Evolutionary conservation across 2,329 filamentous ascomycete genomes (phyloP), one percentile per base, ranked within the genome.

Genomic region (Drechslera avenae): DNA sequence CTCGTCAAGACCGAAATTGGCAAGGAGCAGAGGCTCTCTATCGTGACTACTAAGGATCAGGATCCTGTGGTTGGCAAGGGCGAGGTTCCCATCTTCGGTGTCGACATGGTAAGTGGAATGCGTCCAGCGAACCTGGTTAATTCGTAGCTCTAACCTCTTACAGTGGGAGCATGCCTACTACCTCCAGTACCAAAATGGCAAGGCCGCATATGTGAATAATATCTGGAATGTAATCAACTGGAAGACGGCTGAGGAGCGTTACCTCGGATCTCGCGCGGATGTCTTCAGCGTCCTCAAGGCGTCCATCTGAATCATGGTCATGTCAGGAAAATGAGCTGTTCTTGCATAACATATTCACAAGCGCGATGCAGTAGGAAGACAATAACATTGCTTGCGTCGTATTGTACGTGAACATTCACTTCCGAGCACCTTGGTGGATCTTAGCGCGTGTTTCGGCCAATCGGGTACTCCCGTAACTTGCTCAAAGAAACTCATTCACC

Each of bases 121-220:
- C 36, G 1, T n/a, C 4, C 6, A 7, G 10, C 31, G 7, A 10
- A 17, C 30, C 14, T 14, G 32, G 32, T 17, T 16, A 13, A 10
- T 5, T 3, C 23, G 6, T 17, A n/a, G 17, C 36, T 8, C 21
- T 47, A n/a, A 47, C 30, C 4, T 34, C 13, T 4, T 26, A 3
- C 5, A 49, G 50, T 95, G 90, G 91, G 91, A 96, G 77, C 91
- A 96, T 77, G 91, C 91, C 0, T 96, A 95, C 71, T 96, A 96
- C 69, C 76, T 95, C 14, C 90, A 89, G 83, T 92, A 91, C 63
- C 78, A 87, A 51, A 91, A 91, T 64, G 84, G 85, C 52, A 90
- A 91, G 73, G 86, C 85, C 0, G 84, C 84, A 0, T 92, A 92
- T 62, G 81, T 90, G 5, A 83, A 88, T 54, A 88, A 88, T 56